Conservation (phyloP, 2,329 filamentous ascomycete genomes). For the Mycosphaerelloides madeirae region DNA sequence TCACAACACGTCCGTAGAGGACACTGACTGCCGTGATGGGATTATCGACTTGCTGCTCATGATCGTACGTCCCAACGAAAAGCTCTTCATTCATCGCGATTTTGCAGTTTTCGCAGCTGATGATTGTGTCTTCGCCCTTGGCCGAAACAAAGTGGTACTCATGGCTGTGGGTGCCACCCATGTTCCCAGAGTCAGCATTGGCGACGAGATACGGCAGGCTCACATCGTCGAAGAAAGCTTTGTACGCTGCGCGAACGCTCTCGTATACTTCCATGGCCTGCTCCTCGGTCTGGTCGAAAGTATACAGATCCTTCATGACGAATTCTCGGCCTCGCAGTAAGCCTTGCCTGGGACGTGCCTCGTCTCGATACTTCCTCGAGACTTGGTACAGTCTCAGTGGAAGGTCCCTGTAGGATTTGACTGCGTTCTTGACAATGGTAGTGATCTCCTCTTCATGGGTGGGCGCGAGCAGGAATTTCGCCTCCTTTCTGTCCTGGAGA, state of each 20-base stretch:
- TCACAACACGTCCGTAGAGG: background rate
- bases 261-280: conserved; percentile 77
- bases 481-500: conserved; percentile 72
- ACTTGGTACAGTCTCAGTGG: conserved; percentile 89
- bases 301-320: conserved; percentile 97
- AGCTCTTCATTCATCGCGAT: conserved; percentile 86
- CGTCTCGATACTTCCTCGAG: conserved; percentile 89
- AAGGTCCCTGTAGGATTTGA: conserved; percentile 79
- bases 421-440: conserved; percentile 63
- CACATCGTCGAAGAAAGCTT: conserved; percentile 72
- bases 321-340: conserved; percentile 86
- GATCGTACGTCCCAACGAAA: conserved; percentile 12
- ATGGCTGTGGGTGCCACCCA: conserved; percentile 88
- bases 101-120: conserved; percentile 67
- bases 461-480: conserved; percentile 72
- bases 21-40: too few relatives aligned
- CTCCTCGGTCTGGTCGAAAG: conserved; percentile 68
- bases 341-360: conserved; percentile 81
- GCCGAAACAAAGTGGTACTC: conserved; percentile 82
- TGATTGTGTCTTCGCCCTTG: conserved; percentile 79
- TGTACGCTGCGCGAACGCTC: conserved; percentile 68
- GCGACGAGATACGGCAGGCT: conserved; percentile 80
- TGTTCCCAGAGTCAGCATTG: conserved; percentile 89
- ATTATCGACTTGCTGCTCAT: background rate
- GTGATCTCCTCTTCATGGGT: conserved; percentile 98